A percentile compares a stretch with the other conserved stretches of the same genome.
Conservation (phyloP, 2,329 filamentous ascomycete genomes). For the Colletotrichum theobromicola region DNA sequence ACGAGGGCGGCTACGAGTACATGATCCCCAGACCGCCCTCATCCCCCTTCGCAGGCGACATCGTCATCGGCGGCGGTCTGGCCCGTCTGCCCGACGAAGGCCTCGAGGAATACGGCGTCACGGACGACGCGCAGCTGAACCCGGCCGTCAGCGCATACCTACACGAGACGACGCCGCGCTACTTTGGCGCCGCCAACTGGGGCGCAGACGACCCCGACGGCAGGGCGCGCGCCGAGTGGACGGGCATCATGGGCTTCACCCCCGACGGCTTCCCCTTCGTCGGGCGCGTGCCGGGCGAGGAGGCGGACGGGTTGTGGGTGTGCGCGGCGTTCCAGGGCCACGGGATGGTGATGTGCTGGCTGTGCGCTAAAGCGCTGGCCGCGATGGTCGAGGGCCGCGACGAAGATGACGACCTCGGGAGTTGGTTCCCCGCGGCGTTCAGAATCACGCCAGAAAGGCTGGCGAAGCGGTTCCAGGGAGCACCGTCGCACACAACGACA, state of each 20-base stretch:
- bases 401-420: slow-evolving; percentile 31
- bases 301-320: slow-evolving; percentile 59
- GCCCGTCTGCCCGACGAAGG: slow-evolving; percentile 45
- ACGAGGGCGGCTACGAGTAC: slow-evolving; percentile 68
- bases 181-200: slow-evolving; percentile 58
- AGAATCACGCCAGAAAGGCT: slow-evolving; percentile 51
- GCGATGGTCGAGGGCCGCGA: slow-evolving; percentile 52
- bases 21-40: slow-evolving; percentile 64
- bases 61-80: slow-evolving; percentile 68
- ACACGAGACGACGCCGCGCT: slow-evolving; percentile 43
- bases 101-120: slow-evolving; percentile 55
- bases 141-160: slow-evolving; percentile 54
- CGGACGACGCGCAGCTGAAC: slow-evolving; percentile 60
- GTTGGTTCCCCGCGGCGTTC: slow-evolving; percentile 61
- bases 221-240: slow-evolving; percentile 52
- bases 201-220: slow-evolving; percentile 45
- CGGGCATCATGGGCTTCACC: slow-evolving; percentile 62
- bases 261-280: slow-evolving; percentile 59
- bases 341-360: slow-evolving; percentile 69
- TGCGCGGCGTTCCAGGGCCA: slow-evolving; percentile 69
- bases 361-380: slow-evolving; percentile 62
- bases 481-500: not conserved
- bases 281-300: slow-evolving; percentile 48
- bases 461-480: slow-evolving; percentile 10
- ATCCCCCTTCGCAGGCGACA: slow-evolving; percentile 48